Percentiles rank a stretch among this genome's conserved stretches.
phyloP scores from a whole-genome alignment of 176 grass and related monocot genomes.

The Ampelocalamus luodianensis region DNA sequence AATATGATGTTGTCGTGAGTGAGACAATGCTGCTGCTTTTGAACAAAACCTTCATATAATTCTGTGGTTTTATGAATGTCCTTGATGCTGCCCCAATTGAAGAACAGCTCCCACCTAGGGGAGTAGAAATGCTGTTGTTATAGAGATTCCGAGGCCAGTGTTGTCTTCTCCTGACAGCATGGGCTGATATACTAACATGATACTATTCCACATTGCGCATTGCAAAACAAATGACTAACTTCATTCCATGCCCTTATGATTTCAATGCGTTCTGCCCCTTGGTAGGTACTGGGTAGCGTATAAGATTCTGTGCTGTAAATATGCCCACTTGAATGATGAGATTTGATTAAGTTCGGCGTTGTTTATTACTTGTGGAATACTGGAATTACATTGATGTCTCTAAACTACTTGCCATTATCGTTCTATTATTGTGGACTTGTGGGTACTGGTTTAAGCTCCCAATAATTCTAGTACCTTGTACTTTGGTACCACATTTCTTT shows the following conservation, averaged over 20 bases:
- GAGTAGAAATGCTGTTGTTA: conserved; percentile 17
- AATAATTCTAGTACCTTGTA: neutral
- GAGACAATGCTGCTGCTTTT: neutral
- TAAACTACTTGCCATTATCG: neutral
- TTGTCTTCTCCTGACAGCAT: neutral
- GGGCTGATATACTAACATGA: neutral
- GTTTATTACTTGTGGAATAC: neutral
- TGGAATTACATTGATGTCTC: neutral
- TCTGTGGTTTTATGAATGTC: neutral
- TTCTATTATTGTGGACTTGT: neutral
- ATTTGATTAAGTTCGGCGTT: neutral
- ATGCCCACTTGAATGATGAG: neutral
- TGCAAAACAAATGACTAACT: neutral
- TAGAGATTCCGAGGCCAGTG: neutral
- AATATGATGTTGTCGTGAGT: conserved; percentile 13
- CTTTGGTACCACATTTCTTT: neutral
- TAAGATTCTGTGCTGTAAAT: neutral
- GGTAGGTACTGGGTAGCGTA: neutral
- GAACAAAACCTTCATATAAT: neutral
- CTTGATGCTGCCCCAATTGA: no score
- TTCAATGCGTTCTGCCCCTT: conserved; percentile 3
- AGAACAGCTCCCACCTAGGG: neutral
- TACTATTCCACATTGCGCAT: neutral
- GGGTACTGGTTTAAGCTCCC: neutral
- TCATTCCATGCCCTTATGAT: conserved; percentile 10